Percentiles rank a stretch among this genome's conserved stretches.
Conservation (phyloP, 129 eudicot species). For the Logfia minima region DNA sequence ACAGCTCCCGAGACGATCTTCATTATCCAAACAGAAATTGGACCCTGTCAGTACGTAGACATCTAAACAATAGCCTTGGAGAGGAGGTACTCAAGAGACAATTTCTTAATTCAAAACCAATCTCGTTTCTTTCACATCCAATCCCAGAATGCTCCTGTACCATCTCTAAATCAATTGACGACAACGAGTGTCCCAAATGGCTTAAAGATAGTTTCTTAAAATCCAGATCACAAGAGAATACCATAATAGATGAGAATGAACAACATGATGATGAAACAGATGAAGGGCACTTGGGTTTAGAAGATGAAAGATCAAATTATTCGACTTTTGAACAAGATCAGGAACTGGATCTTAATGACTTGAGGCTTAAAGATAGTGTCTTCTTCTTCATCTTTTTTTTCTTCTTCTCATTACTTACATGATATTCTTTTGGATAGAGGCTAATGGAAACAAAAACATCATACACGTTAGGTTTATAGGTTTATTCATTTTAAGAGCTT, state of each 20-base stretch:
- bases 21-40: constrained; percentile 71
- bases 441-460: constrained; percentile 7
- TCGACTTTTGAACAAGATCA: constrained; percentile 66
- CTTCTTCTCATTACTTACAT: constrained; percentile 28
- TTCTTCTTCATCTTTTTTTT: not conserved
- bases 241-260: constrained; percentile 37
- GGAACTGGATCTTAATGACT: constrained; percentile 95
- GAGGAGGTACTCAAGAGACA: constrained; percentile 68
- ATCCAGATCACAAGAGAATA: constrained; percentile 31
- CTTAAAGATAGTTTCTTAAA: constrained; percentile 40
- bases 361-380: constrained; percentile 13
- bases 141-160: constrained; percentile 84
- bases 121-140: constrained; percentile 82
- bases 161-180: constrained; percentile 41
- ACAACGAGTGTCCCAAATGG: constrained; percentile 70
- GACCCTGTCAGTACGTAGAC: constrained; percentile 63
- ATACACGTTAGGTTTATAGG: constrained; percentile 12
- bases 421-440: constrained; percentile 26
- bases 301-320: constrained; percentile 33
- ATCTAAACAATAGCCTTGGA: constrained; percentile 67
- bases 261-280: constrained; percentile 53
- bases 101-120: constrained; percentile 40
- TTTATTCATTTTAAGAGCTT: constrained; percentile 15
- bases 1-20: constrained; percentile 53
- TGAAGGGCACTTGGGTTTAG: constrained; percentile 36